Conservation (phyloP, 2,329 filamentous ascomycete genomes). For the Cercospora canescens region DNA sequence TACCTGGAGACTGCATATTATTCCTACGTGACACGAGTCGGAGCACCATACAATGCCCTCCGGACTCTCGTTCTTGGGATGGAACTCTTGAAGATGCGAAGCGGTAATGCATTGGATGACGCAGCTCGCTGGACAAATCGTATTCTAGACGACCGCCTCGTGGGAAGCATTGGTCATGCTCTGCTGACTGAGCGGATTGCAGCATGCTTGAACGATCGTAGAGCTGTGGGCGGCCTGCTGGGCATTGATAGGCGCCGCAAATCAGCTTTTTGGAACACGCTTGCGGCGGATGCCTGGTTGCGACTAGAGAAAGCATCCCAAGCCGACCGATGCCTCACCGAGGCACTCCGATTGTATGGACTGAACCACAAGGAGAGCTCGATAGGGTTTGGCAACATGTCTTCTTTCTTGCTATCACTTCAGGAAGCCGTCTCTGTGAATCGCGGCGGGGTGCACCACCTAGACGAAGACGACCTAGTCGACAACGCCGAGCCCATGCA, state of each 20-base stretch:
- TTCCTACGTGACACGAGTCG: conserved; percentile 85
- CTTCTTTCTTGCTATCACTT: conserved; percentile 65
- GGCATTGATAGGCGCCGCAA: conserved; percentile 78
- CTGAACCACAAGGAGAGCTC: conserved; percentile 24
- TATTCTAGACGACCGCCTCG: conserved; percentile 74
- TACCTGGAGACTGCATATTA: conserved; percentile 90
- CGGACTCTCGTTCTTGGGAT: conserved; percentile 74
- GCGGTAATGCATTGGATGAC: conserved; percentile 78
- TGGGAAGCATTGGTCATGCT: conserved; percentile 74
- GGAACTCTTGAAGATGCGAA: conserved; percentile 80
- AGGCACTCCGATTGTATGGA: conserved; percentile 59
- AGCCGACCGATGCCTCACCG: conserved; percentile 74
- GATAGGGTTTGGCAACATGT: conserved; percentile 52
- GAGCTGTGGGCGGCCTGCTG: conserved; percentile 61
- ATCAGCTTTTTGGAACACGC: conserved; percentile 83
- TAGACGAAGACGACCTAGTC: conserved; percentile 37
- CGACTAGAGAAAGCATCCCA: conserved; percentile 73
- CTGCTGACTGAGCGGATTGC: conserved; percentile 84
- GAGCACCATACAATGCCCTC: conserved; percentile 74
- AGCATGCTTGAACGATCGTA: conserved; percentile 75
- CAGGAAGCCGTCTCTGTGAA: conserved; percentile 60
- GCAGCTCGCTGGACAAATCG: conserved; percentile 82
- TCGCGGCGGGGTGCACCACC: conserved; percentile 36
- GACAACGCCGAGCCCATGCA: conserved; percentile 33
- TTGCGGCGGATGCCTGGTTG: conserved; percentile 83